Evolutionary conservation across 2,329 filamentous ascomycete genomes (phyloP).

Genomic region (Aspergillus cejpii): DNA sequence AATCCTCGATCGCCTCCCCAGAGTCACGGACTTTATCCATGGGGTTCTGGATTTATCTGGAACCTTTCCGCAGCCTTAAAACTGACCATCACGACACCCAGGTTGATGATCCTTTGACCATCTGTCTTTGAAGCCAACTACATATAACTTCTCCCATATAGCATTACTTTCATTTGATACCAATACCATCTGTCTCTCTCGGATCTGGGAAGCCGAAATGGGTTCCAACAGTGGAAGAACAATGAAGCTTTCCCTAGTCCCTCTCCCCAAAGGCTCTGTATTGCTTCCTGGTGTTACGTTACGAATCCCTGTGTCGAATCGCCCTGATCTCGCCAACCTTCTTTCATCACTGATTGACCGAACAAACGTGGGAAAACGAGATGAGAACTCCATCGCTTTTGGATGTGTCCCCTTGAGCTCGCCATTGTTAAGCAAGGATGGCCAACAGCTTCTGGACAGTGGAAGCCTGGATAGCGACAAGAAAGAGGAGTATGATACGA

Average conservation of each 20-base stretch:
- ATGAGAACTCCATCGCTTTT: conserved; percentile 65
- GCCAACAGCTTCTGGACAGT: conserved; percentile 66
- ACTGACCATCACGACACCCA: conserved; percentile 2
- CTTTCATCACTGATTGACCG: conserved; percentile 78
- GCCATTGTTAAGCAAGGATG: conserved; percentile 64
- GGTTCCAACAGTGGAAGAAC: conserved; percentile 34
- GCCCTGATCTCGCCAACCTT: conserved; percentile 81
- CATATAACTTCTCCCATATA: neutral
- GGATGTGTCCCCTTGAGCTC: conserved; percentile 82
- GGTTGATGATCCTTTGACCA: neutral
- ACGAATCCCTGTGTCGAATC: conserved; percentile 73
- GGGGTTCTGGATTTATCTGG: conserved; percentile 32
- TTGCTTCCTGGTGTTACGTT: conserved; percentile 80
- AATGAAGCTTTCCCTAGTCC: conserved; percentile 64
- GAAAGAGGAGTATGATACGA: conserved; percentile 41
- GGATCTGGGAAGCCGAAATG: conserved; percentile 24
- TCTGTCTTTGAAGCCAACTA: neutral
- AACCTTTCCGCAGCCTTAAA: conserved; percentile 21
- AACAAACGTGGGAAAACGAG: conserved; percentile 57
- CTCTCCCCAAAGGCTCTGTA: conserved; percentile 70
- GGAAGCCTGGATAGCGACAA: conserved; percentile 48
- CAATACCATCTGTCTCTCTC: neutral
- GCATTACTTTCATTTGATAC: neutral
- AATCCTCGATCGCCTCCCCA: conserved; percentile 26
- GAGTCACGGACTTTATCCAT: conserved; percentile 23